Conservation (phyloP, 2,329 filamentous ascomycete species). For the Phialophora macrospora region DNA sequence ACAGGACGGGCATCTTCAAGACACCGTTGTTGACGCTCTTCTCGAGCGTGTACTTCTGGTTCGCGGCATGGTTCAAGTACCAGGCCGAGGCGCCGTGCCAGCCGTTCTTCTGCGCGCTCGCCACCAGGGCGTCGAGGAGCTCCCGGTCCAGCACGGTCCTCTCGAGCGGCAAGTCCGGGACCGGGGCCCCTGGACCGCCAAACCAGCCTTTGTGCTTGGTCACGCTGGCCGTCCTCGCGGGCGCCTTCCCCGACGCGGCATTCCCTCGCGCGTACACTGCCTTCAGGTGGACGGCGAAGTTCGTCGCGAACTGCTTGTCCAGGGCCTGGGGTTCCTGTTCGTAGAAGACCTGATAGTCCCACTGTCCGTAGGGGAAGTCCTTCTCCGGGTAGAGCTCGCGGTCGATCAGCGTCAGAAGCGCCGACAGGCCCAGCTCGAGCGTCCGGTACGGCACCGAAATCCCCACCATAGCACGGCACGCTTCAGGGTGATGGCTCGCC, state of each 20-base stretch:
- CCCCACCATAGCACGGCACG: constrained; percentile 25
- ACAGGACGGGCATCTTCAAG: constrained; percentile 29
- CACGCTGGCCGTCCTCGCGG: constrained; percentile 15
- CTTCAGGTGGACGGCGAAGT: constrained; percentile 19
- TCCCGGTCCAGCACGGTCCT: constrained; percentile 28
- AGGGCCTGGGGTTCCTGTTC: constrained; percentile 16
- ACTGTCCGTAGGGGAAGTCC: constrained; percentile 43
- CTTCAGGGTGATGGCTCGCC: constrained; percentile 27
- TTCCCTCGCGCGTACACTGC: constrained; percentile 16
- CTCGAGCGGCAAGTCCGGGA: constrained; percentile 23
- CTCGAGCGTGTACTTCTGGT: constrained; percentile 49
- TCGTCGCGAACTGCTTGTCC: constrained; percentile 24
- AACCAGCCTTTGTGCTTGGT: constrained; percentile 41
- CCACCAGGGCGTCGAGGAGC: constrained; percentile 15
- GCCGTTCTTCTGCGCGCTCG: constrained; percentile 48
- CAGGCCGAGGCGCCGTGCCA: constrained; percentile 48
- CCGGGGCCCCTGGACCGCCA: constrained; percentile 18
- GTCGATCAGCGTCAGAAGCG: constrained; percentile 46
- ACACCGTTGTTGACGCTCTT: constrained; percentile 44
- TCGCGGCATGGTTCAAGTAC: constrained; percentile 53
- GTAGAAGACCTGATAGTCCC: constrained; percentile 35
- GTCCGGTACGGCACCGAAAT: constrained; percentile 50
- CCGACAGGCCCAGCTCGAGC: constrained; percentile 50
- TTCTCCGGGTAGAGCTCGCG: constrained; percentile 54
- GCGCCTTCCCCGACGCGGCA: not conserved